A percentile compares a stretch with the other conserved stretches of the same genome.
Conservation (phyloP, 148 eudicot species). For the Chenopodium suecicum region DNA sequence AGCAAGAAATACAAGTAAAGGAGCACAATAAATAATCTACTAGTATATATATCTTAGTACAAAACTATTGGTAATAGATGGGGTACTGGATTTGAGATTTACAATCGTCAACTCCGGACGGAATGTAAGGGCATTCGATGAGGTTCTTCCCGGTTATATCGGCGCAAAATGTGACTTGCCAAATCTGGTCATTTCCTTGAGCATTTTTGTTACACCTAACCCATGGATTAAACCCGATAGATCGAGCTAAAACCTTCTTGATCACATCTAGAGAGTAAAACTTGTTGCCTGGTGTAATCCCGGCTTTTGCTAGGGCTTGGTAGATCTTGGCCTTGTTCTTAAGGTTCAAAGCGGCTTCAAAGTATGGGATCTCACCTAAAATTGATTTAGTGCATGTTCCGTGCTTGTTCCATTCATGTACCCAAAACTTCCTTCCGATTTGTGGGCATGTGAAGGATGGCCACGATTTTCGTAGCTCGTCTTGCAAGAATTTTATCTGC, state of each 20-base stretch:
- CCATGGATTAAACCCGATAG: conserved; percentile 34
- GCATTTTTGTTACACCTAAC: conserved; percentile 34
- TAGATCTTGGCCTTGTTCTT: conserved; percentile 36
- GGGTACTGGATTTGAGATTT: conserved; percentile 48
- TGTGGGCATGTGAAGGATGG: conserved; percentile 50
- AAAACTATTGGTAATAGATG: conserved; percentile 31
- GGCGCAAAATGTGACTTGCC: conserved; percentile 37
- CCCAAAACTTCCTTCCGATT: conserved; percentile 44
- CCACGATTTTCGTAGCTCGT: conserved; percentile 39
- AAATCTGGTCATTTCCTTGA: conserved; percentile 30
- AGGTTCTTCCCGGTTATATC: conserved; percentile 33
- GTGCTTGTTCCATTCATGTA: conserved; percentile 55
- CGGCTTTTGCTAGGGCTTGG: conserved; percentile 37
- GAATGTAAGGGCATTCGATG: conserved; percentile 38
- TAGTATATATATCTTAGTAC: too few relatives aligned
- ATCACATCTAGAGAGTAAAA: conserved; percentile 31
- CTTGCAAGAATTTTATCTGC: conserved; percentile 21
- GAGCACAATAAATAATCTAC: neutral
- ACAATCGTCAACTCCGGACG: conserved; percentile 36
- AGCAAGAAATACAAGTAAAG: neutral
- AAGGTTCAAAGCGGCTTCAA: conserved; percentile 39
- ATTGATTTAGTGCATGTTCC: conserved; percentile 52
- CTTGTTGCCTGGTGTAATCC: conserved; percentile 35
- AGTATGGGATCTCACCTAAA: conserved; percentile 39
- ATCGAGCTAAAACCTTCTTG: conserved; percentile 26